These are phyloP conservation scores for Corrigiola litoralis DNA, from an alignment of 179 eudicot genomes.

Conservation along the genomic window DNA sequence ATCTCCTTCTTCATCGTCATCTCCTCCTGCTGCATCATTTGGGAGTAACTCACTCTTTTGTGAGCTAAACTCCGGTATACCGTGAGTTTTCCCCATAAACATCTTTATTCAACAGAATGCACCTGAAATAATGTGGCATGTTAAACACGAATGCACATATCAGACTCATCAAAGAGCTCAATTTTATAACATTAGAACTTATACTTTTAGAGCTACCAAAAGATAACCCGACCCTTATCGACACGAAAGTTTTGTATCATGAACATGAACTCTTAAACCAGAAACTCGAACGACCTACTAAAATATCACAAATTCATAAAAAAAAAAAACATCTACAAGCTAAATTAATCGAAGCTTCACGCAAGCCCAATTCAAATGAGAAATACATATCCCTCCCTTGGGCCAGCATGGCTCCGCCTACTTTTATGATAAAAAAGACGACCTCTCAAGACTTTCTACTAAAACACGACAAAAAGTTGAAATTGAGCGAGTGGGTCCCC, in stretches of 20 bases:
- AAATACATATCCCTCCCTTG: no score
- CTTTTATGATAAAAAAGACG: no score
- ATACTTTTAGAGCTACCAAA: neutral
- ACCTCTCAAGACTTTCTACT: no score
- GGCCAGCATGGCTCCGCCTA: no score
- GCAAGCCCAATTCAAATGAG: no score
- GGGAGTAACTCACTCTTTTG: constrained; percentile 43
- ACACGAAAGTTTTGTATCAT: neutral
- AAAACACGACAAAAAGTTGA: no score
- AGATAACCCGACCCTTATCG: neutral
- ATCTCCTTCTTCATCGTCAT: constrained; percentile 53
- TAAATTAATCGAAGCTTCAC: no score
- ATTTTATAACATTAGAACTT: neutral
- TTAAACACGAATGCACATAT: neutral
- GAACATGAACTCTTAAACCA: no score
- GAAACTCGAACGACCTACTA: no score
- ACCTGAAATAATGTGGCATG: constrained; percentile 2
- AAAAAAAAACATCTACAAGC: no score
- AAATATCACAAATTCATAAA: no score
- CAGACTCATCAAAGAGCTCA: constrained; percentile 1
- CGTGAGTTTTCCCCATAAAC: constrained; percentile 57
- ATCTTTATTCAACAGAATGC: constrained; percentile 24
- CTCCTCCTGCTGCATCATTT: constrained; percentile 35
- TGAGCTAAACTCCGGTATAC: constrained; percentile 40
- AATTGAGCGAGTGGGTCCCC: no score